Percentiles rank a stretch among this genome's conserved stretches.
Evolutionary conservation across 345 rosid species (phyloP).

Genomic region (Salix udensis): DNA sequence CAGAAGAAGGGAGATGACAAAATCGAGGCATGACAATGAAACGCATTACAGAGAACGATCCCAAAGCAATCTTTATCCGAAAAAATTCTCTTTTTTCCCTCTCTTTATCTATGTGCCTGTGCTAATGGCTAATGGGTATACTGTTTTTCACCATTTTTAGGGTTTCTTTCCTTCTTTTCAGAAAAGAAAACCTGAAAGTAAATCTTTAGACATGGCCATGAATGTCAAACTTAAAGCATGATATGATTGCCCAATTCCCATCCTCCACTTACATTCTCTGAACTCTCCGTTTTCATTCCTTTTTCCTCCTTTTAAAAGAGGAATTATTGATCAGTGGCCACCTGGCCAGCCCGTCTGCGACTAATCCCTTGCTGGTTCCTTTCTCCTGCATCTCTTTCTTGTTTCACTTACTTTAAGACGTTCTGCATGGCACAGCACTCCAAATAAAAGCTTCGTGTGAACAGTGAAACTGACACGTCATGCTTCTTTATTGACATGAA

Average conservation of each 20-base stretch:
- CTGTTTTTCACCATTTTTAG: not conserved
- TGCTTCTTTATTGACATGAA: not conserved
- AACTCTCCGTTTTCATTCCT: not conserved
- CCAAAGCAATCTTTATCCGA: conserved; percentile 14
- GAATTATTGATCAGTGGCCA: not conserved
- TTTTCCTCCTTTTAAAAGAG: not conserved
- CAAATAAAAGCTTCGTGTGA: not conserved
- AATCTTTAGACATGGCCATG: not conserved
- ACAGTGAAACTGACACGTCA: not conserved
- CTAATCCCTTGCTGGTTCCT: not conserved
- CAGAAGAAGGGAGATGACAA: conserved; percentile 1
- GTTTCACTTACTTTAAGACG: conserved; percentile 1
- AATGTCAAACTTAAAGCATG: conserved; percentile 17
- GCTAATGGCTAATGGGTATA: not conserved
- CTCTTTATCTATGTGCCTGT: not conserved
- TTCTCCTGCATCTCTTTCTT: not conserved
- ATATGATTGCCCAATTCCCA: not conserved
- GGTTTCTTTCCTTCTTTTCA: conserved; percentile 11
- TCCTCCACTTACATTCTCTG: not conserved
- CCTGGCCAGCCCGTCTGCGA: not conserved
- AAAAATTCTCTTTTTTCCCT: not conserved
- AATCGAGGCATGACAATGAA: conserved; percentile 21
- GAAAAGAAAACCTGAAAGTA: conserved; percentile 1
- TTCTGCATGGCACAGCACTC: not conserved
- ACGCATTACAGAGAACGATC: conserved; percentile 16